Evolutionary conservation across 2,329 filamentous ascomycete species (phyloP).

Genomic region (Ploettnerulaceae sp.): DNA sequence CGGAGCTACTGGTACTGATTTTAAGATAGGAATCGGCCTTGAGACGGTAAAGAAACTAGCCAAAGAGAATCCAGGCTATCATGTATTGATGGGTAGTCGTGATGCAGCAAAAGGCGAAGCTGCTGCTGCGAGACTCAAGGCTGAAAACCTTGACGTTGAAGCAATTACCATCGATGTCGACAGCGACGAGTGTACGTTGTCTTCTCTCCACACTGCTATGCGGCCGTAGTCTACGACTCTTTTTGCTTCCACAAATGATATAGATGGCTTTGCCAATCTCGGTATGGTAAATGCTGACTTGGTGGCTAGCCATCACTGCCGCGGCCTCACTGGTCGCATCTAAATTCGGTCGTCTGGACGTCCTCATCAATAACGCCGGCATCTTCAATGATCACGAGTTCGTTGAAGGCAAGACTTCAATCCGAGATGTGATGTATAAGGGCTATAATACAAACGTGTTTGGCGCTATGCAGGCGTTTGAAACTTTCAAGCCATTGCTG

Average conservation of each 20-base stretch:
- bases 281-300: no score
- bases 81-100: constrained; percentile 16
- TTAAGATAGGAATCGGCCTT: no score
- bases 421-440: constrained; percentile 7
- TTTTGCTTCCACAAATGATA: no score
- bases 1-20: no score
- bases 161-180: constrained; percentile 21
- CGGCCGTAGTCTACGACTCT: neutral
- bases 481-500: constrained; percentile 23
- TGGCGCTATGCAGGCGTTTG: constrained; percentile 13
- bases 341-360: constrained; percentile 24
- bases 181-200: constrained; percentile 4
- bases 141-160: constrained; percentile 13
- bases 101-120: constrained; percentile 8
- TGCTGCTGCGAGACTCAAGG: constrained; percentile 10
- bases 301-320: constrained; percentile 13
- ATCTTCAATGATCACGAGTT: constrained; percentile 10
- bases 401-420: neutral
- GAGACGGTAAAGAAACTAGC: constrained; percentile 33
- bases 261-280: no score
- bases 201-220: neutral
- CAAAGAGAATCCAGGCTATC: constrained; percentile 7
- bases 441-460: constrained; percentile 20
- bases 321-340: constrained; percentile 19
- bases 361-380: constrained; percentile 30